phyloP scores from a whole-genome alignment of 768 basidiomycete genomes.

The Amanita pallidorosea region DNA sequence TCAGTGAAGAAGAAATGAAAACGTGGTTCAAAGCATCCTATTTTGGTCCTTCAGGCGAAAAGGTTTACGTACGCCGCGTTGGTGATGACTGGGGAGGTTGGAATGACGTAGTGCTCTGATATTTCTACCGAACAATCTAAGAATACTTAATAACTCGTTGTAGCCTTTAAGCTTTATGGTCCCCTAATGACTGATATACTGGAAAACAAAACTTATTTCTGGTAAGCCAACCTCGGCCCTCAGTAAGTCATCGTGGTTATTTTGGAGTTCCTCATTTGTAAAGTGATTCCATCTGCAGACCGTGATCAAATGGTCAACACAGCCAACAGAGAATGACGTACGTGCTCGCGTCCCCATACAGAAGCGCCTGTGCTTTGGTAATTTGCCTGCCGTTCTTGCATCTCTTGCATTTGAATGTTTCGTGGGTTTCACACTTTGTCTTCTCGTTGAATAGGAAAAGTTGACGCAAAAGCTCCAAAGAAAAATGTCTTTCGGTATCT shows the following conservation, averaged over 20 bases:
- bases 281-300: slow-evolving; percentile 89
- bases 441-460: slow-evolving; percentile 86
- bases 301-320: not conserved
- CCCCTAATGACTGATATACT: slow-evolving; percentile 77
- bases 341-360: slow-evolving; percentile 98
- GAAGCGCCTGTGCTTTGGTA: slow-evolving; percentile 70
- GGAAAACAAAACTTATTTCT: slow-evolving; percentile 92
- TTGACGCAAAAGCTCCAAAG: slow-evolving; percentile 77
- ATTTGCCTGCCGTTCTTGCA: slow-evolving; percentile 81
- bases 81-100: slow-evolving; percentile 70
- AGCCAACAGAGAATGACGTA: slow-evolving; percentile 31
- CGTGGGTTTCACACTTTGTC: slow-evolving; percentile 89
- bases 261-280: slow-evolving; percentile 76
- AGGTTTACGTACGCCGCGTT: slow-evolving; percentile 58
- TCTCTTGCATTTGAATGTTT: slow-evolving; percentile 94
- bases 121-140: slow-evolving; percentile 4
- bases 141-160: slow-evolving; percentile 6
- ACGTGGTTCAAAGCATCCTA: slow-evolving; percentile 75
- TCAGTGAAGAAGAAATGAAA: slow-evolving; percentile 67
- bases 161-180: too few species aligned
- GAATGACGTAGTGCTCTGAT: slow-evolving; percentile 50
- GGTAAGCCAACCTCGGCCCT: slow-evolving; percentile 78
- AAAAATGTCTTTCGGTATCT: slow-evolving; percentile 92
- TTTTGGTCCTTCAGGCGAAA: slow-evolving; percentile 70
- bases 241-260: slow-evolving; percentile 91